Base-by-base conservation (phyloP, 208 protist genomes). In the Borovskyia barvae region DNA sequence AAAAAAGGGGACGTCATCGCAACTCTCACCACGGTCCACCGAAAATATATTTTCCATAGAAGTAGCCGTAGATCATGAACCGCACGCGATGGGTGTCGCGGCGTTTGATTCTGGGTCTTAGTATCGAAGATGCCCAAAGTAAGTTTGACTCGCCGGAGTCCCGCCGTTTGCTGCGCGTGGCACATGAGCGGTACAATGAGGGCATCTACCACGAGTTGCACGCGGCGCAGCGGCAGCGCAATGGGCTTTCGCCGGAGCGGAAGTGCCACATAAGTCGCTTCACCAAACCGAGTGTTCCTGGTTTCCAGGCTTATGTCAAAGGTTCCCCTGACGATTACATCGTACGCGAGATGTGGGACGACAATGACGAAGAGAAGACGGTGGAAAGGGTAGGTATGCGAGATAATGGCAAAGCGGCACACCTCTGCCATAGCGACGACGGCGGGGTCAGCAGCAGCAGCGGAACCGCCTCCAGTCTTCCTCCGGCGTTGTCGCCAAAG, bases 261-360 rank as follows among this genome's bases (percentile, higher is more conserved):
- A 82, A 82, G 40, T 91, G 76, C 46, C 80, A 92, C 50, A 86
- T 94, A 30, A 77, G 72, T 35, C 84, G 88, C 26, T 87, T 89
- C 51, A 77, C 82, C 11, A 94, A 94, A 43, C 88, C 88, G 3
- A 82, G 55, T 25, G 70, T 88, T 8, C 66, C 60, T 35, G 88
- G 88, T 7, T 94, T 94, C 51, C 88, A 94, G 55, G 85, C 77
- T 11, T 92, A 92, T 65, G 59, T 80, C 15, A 94, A 94, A 52
- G 72, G 64, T 19, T 42, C 47, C 14, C 85, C 84, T 5, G 70
- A 77, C 1, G 84, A 94, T 47, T 94, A 87, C 55, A 66, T 90
- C 3, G 74, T 94, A 15, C 63, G 57, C 17, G 88, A 94, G 64
- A 52, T 94, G 41, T 94, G 85, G 80, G 54, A 64, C 12, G 60